Conservation (phyloP, 2,329 filamentous ascomycete species). For the Ceratocystis cubensis region DNA sequence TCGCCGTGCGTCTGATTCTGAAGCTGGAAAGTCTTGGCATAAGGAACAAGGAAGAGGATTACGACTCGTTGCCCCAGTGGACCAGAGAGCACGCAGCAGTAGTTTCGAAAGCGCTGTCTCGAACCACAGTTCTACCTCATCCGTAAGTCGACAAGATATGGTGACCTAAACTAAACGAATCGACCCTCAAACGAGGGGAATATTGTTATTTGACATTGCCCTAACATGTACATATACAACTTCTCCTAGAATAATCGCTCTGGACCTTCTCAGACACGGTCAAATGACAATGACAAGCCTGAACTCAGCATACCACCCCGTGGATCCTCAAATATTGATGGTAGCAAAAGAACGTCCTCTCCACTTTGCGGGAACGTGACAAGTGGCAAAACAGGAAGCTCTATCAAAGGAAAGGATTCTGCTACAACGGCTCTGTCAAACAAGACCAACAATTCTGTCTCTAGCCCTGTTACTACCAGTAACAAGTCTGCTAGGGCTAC, state of each 20-base stretch:
- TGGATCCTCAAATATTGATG: conserved; percentile 34
- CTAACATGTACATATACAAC: not conserved
- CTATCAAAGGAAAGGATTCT: conserved; percentile 25
- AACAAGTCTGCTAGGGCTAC: not conserved
- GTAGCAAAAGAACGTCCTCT: conserved; percentile 57
- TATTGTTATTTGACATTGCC: not conserved
- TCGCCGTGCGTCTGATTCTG: conserved; percentile 22
- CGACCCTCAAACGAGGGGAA: not conserved
- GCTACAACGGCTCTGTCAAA: conserved; percentile 25
- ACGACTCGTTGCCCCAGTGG: conserved; percentile 28
- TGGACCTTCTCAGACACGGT: not conserved
- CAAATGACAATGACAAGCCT: conserved; percentile 15
- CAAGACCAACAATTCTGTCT: conserved; percentile 24
- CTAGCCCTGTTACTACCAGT: not conserved
- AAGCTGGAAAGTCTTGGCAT: conserved; percentile 22
- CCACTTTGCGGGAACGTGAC: conserved; percentile 60
- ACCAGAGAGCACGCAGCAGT: conserved; percentile 36
- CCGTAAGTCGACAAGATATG: conserved; percentile 41
- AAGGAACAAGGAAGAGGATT: conserved; percentile 31
- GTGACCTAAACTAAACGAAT: not conserved
- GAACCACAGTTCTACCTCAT: conserved; percentile 45
- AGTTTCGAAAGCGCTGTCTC: conserved; percentile 55
- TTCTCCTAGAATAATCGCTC: not conserved
- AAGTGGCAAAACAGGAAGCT: conserved; percentile 41
- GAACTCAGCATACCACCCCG: conserved; percentile 19